Conservation (phyloP, 2,329 filamentous ascomycete genomes). For the Zelopaecilomyces penicillatus region DNA sequence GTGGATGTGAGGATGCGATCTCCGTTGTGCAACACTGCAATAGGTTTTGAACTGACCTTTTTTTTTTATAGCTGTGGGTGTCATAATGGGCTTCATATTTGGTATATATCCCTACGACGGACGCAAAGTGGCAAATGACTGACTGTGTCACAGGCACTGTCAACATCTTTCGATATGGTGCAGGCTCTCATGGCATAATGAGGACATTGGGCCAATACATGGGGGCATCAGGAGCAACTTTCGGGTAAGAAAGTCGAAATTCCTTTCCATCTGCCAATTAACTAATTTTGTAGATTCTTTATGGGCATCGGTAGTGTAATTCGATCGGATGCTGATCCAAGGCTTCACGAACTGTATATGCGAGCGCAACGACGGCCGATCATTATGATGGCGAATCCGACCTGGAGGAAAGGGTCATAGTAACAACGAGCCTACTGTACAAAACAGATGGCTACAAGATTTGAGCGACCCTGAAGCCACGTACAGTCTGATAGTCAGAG, state of each 20-base stretch:
- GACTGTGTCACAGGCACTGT: conserved; percentile 58
- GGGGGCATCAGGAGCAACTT: conserved; percentile 88
- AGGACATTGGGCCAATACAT: conserved; percentile 94
- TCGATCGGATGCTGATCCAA: conserved; percentile 76
- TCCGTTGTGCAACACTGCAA: not conserved
- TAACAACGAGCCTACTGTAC: not conserved
- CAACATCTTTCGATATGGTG: conserved; percentile 91
- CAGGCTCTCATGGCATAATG: conserved; percentile 88
- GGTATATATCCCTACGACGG: conserved; percentile 45
- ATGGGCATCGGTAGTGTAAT: conserved; percentile 98
- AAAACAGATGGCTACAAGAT: no score
- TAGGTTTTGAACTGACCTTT: conserved; percentile 21
- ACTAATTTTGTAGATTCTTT: conserved; percentile 59
- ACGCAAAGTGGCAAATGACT: not conserved
- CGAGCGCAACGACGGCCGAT: conserved; percentile 67
- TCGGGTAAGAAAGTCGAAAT: conserved; percentile 55
- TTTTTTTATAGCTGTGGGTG: conserved; percentile 64
- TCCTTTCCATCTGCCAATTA: conserved; percentile 7
- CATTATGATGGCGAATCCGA: conserved; percentile 40
- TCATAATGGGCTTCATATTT: conserved; percentile 97
- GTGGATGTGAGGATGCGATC: conserved; percentile 65
- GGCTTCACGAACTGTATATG: conserved; percentile 66
- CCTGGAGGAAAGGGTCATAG: conserved; percentile 22
- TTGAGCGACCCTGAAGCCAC: no score
- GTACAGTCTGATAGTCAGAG: no score